Evolutionary conservation across 202 grass and related monocot genomes (phyloP), one percentile per base, ranked within the genome.

Genomic region (Zoysia matrella): DNA sequence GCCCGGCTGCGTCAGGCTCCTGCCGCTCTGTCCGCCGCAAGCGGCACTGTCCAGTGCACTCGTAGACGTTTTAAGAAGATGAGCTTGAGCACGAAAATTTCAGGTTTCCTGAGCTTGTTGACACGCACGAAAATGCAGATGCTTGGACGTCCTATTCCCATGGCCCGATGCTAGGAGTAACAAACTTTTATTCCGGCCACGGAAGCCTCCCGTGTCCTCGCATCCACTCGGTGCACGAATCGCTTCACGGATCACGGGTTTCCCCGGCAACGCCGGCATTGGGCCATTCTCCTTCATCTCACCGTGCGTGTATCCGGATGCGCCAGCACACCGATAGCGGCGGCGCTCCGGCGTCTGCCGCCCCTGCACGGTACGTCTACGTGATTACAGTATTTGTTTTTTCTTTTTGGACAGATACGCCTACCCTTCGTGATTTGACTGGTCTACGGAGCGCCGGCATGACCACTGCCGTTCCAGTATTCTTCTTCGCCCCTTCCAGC

Each of bases 1-100:
- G 72, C 53, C 41, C 22, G 0, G 2, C 36, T 18, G 77, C 77
- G 40, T 81, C 47, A 62, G 45, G 14, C 75, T 86, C 77, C 46
- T 48, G 15, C 53, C 69, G 41, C 22, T 30, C 22, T 30, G 22
- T 30, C 22, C 22, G 22, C 22, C 22, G 22, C 22, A 30, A 30
- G 22, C 22, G 22, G 22, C 22, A 30, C 22, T 30, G 22, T 30
- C 22, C 22, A 30, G 22, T 30, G 22, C 22, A 30, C 22, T 30
- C 22, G 22, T 30, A 30, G 22, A 30, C 22, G 22, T 30, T 30
- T 30, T 30, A 30, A 30, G 22, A 30, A 30, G 22, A 30, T 30
- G 22, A 30, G 22, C 22, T 30, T 30, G 22, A 30, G 22, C 22
- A 30, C 22, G 22, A 30, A 30, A 30, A 30, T 30, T 30, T 30